phyloP scores from a whole-genome alignment of 306 rosid genomes.

The Purshia tridentata region DNA sequence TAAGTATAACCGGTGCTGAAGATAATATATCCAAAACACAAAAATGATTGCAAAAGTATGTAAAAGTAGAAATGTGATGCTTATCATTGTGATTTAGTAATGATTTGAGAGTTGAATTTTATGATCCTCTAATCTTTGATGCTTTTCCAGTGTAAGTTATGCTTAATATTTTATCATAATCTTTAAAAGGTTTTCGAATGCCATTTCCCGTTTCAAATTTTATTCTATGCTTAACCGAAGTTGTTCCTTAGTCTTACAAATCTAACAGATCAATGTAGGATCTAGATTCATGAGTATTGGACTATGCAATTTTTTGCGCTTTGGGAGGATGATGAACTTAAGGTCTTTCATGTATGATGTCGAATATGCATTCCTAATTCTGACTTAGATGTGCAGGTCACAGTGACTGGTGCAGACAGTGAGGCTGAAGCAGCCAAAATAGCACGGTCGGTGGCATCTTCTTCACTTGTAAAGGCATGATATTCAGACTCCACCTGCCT shows the following conservation, averaged over 20 bases:
- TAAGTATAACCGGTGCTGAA: not conserved
- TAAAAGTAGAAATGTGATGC: not conserved
- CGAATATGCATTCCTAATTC: conserved; percentile 14
- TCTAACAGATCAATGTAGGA: not conserved
- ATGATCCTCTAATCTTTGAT: not conserved
- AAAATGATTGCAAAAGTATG: not conserved
- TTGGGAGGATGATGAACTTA: not conserved
- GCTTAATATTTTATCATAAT: not conserved
- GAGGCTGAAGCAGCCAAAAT: conserved; percentile 88
- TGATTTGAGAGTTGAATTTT: not conserved
- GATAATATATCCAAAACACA: not conserved
- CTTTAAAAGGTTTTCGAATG: not conserved
- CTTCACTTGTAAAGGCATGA: conserved; percentile 8
- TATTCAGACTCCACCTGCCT: not conserved
- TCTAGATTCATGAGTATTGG: conserved; percentile 2
- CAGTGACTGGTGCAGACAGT: conserved; percentile 64
- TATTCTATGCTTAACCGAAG: not conserved
- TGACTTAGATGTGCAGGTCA: conserved; percentile 50
- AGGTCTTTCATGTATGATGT: not conserved
- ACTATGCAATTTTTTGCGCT: not conserved
- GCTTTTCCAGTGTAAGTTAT: not conserved
- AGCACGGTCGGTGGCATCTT: conserved; percentile 36
- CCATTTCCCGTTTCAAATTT: not conserved
- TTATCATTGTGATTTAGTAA: not conserved
- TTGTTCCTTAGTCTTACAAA: not conserved